Evolutionary conservation across 192 early-diverging fungal genomes (phyloP).

Genomic region (Paraglomus occultum): DNA sequence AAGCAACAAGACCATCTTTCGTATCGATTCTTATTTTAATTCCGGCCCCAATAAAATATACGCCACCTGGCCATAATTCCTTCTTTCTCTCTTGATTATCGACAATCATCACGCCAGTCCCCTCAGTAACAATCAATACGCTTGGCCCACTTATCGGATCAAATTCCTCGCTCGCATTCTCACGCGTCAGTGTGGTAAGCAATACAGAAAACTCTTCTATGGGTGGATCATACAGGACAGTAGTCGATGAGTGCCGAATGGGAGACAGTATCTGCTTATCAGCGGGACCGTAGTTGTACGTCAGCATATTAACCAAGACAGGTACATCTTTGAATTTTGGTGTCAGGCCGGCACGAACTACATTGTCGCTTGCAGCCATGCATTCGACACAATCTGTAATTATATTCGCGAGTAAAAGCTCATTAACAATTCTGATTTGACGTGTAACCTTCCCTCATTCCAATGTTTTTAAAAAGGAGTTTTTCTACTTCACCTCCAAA

Average conservation of each 20-base stretch:
- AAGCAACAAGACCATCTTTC: neutral
- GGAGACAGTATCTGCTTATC: slow-evolving; percentile 78
- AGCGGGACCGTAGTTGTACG: slow-evolving; percentile 79
- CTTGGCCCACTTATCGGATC: slow-evolving; percentile 73
- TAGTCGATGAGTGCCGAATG: slow-evolving; percentile 44
- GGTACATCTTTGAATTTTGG: slow-evolving; percentile 97
- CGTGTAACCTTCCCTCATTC: too few species aligned
- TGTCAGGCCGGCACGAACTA: slow-evolving; percentile 93
- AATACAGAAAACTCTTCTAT: slow-evolving; percentile 92
- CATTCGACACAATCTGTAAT: slow-evolving; percentile 90
- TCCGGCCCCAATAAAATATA: slow-evolving; percentile 22
- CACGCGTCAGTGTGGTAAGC: slow-evolving; percentile 51
- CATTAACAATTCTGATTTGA: too few species aligned
- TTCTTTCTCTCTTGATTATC: neutral
- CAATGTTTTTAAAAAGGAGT: too few species aligned
- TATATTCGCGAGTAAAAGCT: neutral
- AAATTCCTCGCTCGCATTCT: slow-evolving; percentile 51
- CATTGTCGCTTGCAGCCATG: slow-evolving; percentile 98
- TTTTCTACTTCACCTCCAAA: slow-evolving; percentile 63
- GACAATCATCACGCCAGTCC: slow-evolving; percentile 52
- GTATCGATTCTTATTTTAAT: neutral
- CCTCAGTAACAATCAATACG: slow-evolving; percentile 81
- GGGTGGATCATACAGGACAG: slow-evolving; percentile 90
- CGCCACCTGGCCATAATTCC: slow-evolving; percentile 9
- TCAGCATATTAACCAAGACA: slow-evolving; percentile 88